Percentiles rank a stretch among this genome's conserved stretches.
phyloP scores from a whole-genome alignment of 768 basidiomycete species.

The Kwoniella mangroviensis region DNA sequence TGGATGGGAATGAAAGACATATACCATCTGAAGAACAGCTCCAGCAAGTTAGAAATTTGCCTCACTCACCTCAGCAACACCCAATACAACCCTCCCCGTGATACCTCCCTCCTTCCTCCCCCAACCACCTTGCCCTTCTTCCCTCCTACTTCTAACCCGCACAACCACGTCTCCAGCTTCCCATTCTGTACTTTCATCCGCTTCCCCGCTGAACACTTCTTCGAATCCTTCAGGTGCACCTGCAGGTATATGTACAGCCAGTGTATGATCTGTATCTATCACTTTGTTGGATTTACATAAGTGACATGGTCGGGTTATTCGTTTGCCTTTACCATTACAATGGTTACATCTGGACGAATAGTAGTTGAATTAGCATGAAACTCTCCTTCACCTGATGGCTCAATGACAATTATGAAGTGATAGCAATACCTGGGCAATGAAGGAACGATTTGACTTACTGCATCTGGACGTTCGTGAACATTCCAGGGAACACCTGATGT shows the following conservation, averaged over 20 bases:
- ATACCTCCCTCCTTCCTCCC: conserved; percentile 85
- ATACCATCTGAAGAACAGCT: no score
- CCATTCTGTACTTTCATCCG: conserved; percentile 94
- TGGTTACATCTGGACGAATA: conserved; percentile 63
- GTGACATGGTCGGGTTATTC: conserved; percentile 77
- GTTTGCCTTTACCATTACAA: conserved; percentile 80
- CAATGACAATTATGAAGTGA: no score
- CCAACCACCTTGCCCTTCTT: conserved; percentile 71
- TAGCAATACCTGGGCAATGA: no score
- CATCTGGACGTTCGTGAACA: conserved; percentile 86
- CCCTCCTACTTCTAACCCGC: conserved; percentile 75
- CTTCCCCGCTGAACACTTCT: conserved; percentile 92
- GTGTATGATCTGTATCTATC: conserved; percentile 75
- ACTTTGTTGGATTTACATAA: conserved; percentile 83
- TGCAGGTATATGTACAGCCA: conserved; percentile 80
- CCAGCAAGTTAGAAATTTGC: no score
- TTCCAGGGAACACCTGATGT: conserved; percentile 96
- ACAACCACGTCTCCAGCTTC: conserved; percentile 92
- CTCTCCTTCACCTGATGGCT: background rate
- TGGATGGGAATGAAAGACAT: no score
- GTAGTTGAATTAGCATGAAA: background rate
- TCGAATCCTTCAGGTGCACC: conserved; percentile 95
- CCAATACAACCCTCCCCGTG: conserved; percentile 89
- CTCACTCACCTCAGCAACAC: conserved; percentile 78
- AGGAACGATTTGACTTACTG: conserved; percentile 62